phyloP scores from a whole-genome alignment of 179 eudicot genomes.

The Monotropa hypopitys region DNA sequence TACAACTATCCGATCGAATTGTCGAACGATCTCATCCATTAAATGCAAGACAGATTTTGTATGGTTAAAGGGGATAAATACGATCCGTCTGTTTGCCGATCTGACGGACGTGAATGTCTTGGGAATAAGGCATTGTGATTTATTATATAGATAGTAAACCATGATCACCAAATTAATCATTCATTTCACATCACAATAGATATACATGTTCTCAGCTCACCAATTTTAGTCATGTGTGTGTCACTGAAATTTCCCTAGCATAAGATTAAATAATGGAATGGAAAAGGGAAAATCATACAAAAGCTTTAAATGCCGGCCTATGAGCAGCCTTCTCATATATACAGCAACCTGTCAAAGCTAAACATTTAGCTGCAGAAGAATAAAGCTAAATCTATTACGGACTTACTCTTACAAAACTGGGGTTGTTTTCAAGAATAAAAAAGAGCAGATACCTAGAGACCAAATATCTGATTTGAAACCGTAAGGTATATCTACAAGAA shows the following conservation, averaged over 20 bases:
- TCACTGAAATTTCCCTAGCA: neutral
- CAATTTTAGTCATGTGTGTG: neutral
- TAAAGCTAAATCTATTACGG: neutral
- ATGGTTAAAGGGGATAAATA: no score
- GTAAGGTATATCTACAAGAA: slow-evolving; percentile 92
- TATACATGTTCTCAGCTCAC: neutral
- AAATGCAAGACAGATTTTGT: no score
- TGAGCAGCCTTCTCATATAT: slow-evolving; percentile 98
- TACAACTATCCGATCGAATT: no score
- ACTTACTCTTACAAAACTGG: neutral
- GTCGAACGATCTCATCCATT: no score
- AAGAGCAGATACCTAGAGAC: slow-evolving; percentile 64
- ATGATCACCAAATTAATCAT: neutral
- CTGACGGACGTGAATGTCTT: no score
- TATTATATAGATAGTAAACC: no score
- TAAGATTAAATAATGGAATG: neutral
- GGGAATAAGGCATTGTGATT: no score
- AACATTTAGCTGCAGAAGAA: neutral
- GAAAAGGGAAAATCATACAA: slow-evolving; percentile 38
- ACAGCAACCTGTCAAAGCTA: slow-evolving; percentile 73
- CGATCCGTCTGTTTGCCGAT: no score
- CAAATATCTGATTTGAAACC: slow-evolving; percentile 98
- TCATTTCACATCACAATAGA: neutral
- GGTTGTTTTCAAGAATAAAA: neutral
- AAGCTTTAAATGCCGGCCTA: slow-evolving; percentile 95